Evolutionary conservation across 176 grass and related monocot genomes (phyloP).

Genomic region (Metroxylon sagu): DNA sequence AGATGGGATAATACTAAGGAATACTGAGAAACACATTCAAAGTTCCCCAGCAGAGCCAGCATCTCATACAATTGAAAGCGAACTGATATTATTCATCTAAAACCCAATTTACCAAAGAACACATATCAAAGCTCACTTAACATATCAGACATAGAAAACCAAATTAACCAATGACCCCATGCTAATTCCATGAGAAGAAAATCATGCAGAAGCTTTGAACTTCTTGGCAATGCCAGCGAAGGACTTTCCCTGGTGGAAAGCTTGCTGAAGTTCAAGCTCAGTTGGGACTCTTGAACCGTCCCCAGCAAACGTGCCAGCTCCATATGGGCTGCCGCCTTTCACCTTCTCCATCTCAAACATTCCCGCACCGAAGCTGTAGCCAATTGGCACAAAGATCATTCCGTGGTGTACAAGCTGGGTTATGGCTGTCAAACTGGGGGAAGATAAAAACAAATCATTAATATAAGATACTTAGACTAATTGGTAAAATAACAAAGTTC

Average conservation of each 20-base stretch:
- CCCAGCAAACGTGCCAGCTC: slow-evolving; percentile 51
- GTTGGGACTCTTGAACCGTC: slow-evolving; percentile 55
- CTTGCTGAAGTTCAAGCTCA: slow-evolving; percentile 55
- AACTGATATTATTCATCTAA: too few species aligned
- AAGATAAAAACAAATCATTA: not conserved
- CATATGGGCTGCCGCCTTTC: slow-evolving; percentile 66
- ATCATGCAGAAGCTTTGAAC: slow-evolving; percentile 47
- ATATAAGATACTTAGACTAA: too few species aligned
- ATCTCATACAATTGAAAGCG: too few species aligned
- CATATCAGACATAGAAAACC: too few species aligned
- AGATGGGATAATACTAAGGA: too few species aligned
- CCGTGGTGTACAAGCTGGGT: slow-evolving; percentile 78
- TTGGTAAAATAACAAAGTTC: too few species aligned
- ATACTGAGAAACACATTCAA: too few species aligned
- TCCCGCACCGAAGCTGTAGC: slow-evolving; percentile 65
- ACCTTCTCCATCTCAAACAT: slow-evolving; percentile 69
- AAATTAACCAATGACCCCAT: too few species aligned
- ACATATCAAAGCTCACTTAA: too few species aligned
- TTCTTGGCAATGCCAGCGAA: slow-evolving; percentile 67
- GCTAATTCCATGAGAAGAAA: not conserved
- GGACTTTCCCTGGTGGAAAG: slow-evolving; percentile 70
- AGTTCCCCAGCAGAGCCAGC: too few species aligned
- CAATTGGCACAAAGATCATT: slow-evolving; percentile 71
- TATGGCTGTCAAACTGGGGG: slow-evolving; percentile 47
- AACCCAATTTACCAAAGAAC: too few species aligned